A percentile compares a stretch with the other conserved stretches of the same genome.
phyloP scores from a whole-genome alignment of 148 eudicot genomes.

The Fagopyrum homotropicum region DNA sequence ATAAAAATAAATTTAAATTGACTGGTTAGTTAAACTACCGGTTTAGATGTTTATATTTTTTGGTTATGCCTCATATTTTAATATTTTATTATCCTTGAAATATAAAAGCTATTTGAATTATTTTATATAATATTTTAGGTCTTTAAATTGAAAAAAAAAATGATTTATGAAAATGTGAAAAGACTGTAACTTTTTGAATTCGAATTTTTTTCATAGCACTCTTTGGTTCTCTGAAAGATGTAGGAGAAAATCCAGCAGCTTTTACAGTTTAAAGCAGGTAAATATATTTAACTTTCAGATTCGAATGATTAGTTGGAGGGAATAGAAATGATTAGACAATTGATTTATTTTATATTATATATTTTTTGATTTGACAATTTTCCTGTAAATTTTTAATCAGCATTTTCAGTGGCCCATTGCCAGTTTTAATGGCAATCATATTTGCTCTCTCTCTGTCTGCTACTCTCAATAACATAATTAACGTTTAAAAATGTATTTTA shows the following conservation, averaged over 20 bases:
- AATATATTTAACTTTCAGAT: not conserved
- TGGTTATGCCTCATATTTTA: too few species aligned
- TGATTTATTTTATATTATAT: not conserved
- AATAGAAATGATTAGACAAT: conserved; percentile 7
- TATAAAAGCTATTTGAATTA: too few species aligned
- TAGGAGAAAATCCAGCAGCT: not conserved
- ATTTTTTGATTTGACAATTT: conserved; percentile 4
- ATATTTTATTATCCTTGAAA: too few species aligned
- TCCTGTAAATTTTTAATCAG: not conserved
- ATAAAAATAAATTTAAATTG: too few species aligned
- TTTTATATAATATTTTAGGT: too few species aligned
- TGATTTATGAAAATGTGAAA: not conserved
- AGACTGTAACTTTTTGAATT: not conserved
- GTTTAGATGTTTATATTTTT: too few species aligned
- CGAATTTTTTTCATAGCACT: not conserved
- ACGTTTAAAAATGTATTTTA: too few species aligned
- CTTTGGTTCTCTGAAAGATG: conserved; percentile 1
- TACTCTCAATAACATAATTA: conserved; percentile 3
- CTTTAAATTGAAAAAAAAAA: not conserved
- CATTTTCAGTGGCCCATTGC: not conserved
- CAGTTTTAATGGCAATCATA: conserved; percentile 7
- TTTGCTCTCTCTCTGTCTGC: not conserved
- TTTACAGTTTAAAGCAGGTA: not conserved
- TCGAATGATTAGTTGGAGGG: not conserved
- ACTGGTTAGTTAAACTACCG: too few species aligned